These are phyloP conservation scores for Colletotrichum magnum DNA, from an alignment of 2,329 filamentous ascomycete species.

Conservation along the genomic window DNA sequence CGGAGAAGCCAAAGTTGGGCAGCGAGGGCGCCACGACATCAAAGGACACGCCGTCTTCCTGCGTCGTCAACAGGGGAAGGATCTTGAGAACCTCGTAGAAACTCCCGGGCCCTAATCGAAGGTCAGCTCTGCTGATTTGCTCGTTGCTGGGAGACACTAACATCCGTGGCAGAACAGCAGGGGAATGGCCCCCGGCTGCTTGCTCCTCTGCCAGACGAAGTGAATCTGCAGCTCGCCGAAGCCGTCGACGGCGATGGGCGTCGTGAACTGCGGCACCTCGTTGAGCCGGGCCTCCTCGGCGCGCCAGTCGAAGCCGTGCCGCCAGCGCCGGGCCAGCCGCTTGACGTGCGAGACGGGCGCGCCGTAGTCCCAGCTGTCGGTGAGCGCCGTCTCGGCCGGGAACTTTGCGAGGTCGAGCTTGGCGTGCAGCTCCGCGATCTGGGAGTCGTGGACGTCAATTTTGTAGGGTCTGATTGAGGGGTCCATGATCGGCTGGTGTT, in stretches of 20 bases:
- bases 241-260: slow-evolving; percentile 65
- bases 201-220: slow-evolving; percentile 72
- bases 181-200: slow-evolving; percentile 68
- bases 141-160: slow-evolving; percentile 42
- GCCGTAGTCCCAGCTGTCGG: slow-evolving; percentile 52
- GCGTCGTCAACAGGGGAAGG: slow-evolving; percentile 62
- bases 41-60: slow-evolving; percentile 58
- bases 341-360: slow-evolving; percentile 50
- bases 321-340: slow-evolving; percentile 55
- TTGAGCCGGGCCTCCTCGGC: slow-evolving; percentile 71
- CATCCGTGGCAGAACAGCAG: slow-evolving; percentile 79
- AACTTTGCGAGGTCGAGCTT: slow-evolving; percentile 51
- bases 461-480: slow-evolving; percentile 50
- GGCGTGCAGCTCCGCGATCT: slow-evolving; percentile 47
- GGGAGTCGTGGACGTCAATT: slow-evolving; percentile 51
- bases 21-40: slow-evolving; percentile 71
- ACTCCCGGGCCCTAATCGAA: slow-evolving; percentile 69
- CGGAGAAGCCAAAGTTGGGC: slow-evolving; percentile 69
- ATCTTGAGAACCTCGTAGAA: slow-evolving; percentile 78
- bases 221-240: slow-evolving; percentile 74
- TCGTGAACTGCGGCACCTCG: slow-evolving; percentile 69
- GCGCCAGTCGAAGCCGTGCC: slow-evolving; percentile 73
- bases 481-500: no score
- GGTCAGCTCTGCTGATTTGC: not conserved
- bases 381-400: slow-evolving; percentile 49